Evolutionary conservation across 139 green algal species (phyloP).

Genomic region (Chlorella sp.): DNA sequence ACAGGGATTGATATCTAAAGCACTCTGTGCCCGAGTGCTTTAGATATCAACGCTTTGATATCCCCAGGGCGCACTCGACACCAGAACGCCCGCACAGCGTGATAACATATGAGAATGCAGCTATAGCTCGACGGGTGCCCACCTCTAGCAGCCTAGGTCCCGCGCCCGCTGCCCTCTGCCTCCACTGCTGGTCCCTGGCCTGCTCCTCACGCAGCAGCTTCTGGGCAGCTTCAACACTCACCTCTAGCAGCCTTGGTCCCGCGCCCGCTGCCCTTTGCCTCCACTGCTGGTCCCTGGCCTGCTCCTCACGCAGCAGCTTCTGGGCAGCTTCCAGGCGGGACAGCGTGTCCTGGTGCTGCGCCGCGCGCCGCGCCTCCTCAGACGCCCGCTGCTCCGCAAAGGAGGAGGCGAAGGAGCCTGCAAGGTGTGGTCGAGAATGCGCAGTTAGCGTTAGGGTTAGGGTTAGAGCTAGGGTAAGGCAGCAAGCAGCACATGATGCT

Average conservation of each 20-base stretch:
- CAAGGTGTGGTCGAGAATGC: too few relatives aligned
- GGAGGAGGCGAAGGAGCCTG: slow-evolving; percentile 1
- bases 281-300: not conserved
- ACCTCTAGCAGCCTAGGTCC: not conserved
- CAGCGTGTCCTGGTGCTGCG: not conserved
- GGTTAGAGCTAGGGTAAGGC: not conserved
- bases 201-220: not conserved
- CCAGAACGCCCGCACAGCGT: too few relatives aligned
- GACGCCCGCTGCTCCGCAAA: not conserved
- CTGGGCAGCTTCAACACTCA: not conserved
- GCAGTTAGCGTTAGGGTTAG: too few relatives aligned
- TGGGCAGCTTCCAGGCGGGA: not conserved
- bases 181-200: not conserved
- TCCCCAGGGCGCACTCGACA: too few relatives aligned
- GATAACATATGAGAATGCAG: too few relatives aligned
- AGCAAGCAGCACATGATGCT: not conserved
- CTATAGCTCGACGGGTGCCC: too few relatives aligned
- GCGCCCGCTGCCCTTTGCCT: not conserved
- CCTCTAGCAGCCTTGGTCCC: not conserved
- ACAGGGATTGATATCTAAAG: too few relatives aligned
- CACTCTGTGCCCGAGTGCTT: too few relatives aligned
- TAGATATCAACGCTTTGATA: too few relatives aligned
- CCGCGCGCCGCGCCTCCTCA: not conserved
- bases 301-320: slow-evolving; percentile 1
- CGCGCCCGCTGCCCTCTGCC: not conserved